phyloP scores from a whole-genome alignment of 1,284 basidiomycete species.

The Mycosarcoma mackinlayi region DNA sequence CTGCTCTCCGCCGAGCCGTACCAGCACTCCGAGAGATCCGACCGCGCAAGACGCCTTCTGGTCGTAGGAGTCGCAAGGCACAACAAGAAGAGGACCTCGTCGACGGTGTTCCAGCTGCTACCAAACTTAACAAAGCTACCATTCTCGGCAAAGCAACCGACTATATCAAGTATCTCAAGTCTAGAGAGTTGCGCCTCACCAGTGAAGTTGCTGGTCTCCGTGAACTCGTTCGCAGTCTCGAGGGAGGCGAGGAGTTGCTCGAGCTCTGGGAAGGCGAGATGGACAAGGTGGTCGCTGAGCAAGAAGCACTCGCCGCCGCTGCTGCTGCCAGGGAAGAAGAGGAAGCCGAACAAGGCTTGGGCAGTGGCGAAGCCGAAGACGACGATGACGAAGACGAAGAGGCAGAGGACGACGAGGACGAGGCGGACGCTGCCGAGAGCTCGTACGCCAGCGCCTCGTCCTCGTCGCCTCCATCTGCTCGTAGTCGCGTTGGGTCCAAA shows the following conservation, averaged over 20 bases:
- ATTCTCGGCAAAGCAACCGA: constrained; percentile 66
- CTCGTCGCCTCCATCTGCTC: constrained; percentile 35
- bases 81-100: constrained; percentile 61
- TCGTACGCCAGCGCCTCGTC: constrained; percentile 35
- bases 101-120: constrained; percentile 66
- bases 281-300: constrained; percentile 54
- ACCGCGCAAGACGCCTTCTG: constrained; percentile 54
- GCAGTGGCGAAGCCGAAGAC: constrained; percentile 30
- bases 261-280: constrained; percentile 62
- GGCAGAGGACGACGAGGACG: constrained; percentile 50
- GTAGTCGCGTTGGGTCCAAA: constrained; percentile 24
- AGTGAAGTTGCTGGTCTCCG: constrained; percentile 60
- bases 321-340: constrained; percentile 49
- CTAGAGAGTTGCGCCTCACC: constrained; percentile 56
- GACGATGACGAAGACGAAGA: constrained; percentile 60
- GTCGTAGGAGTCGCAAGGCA: constrained; percentile 53
- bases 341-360: constrained; percentile 33
- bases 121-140: constrained; percentile 67
- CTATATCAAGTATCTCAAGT: constrained; percentile 66
- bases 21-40: constrained; percentile 75
- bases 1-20: constrained; percentile 76
- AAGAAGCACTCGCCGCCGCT: constrained; percentile 36
- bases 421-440: constrained; percentile 37
- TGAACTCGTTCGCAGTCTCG: constrained; percentile 60
- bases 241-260: constrained; percentile 65